phyloP scores from a whole-genome alignment of 164 flowering plant genomes.

The Magnolia sinica region DNA sequence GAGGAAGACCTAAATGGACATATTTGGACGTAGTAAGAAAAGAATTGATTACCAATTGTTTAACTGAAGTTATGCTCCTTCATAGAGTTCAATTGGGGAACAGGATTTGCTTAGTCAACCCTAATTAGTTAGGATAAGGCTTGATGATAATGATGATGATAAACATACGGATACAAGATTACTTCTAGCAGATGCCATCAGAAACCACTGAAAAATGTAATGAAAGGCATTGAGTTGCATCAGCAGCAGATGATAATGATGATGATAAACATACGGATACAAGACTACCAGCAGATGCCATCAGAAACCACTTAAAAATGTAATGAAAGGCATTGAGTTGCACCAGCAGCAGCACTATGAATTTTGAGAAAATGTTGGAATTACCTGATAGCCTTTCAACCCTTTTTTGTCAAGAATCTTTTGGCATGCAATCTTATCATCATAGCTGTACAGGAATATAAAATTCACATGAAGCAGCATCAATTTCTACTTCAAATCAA shows the following conservation, averaged over 20 bases:
- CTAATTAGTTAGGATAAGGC: too few relatives aligned
- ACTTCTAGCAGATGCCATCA: not conserved
- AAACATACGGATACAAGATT: too few relatives aligned
- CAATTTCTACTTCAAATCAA: not conserved
- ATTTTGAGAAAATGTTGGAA: slow-evolving; percentile 1
- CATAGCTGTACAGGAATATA: slow-evolving; percentile 46
- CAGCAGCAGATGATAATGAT: not conserved
- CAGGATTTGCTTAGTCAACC: too few relatives aligned
- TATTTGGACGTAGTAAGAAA: too few relatives aligned
- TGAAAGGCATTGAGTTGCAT: slow-evolving; percentile 3
- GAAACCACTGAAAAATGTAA: not conserved
- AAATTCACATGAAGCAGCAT: not conserved
- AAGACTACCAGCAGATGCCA: not conserved
- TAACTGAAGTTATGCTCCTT: too few relatives aligned
- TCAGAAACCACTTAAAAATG: not conserved
- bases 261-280: too few relatives aligned
- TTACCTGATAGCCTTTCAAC: slow-evolving; percentile 83
- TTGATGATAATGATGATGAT: too few relatives aligned
- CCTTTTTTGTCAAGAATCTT: slow-evolving; percentile 85
- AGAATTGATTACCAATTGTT: too few relatives aligned
- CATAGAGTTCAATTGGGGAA: too few relatives aligned
- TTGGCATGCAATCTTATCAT: slow-evolving; percentile 89
- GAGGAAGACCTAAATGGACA: too few relatives aligned
- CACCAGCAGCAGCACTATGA: not conserved
- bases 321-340: not conserved